Evolutionary conservation across 768 basidiomycete species (phyloP).

Genomic region (Russula olivacea): DNA sequence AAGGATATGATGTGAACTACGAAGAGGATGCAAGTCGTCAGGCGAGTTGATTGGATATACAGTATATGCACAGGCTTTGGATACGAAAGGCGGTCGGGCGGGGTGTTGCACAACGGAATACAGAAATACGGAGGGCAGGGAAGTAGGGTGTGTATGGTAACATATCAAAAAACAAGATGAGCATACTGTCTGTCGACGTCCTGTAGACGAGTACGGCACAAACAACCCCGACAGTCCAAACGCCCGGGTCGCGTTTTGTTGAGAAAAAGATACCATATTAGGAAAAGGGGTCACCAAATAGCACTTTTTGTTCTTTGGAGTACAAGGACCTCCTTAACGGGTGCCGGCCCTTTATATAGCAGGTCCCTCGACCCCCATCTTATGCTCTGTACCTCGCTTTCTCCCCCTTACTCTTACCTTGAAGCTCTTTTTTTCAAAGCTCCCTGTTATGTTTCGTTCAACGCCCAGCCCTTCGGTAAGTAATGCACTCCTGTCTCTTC

Average conservation of each 20-base stretch:
- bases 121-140: neutral
- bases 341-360: constrained; percentile 7
- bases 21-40: neutral
- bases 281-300: neutral
- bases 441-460: constrained; percentile 14
- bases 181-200: too few species aligned
- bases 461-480: constrained; percentile 5
- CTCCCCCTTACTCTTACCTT: neutral
- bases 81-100: neutral
- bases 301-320: neutral
- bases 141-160: neutral
- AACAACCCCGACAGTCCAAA: neutral
- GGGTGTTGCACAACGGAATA: neutral
- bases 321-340: constrained; percentile 20
- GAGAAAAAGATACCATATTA: neutral
- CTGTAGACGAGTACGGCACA: too few species aligned
- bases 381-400: neutral
- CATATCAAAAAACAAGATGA: too few species aligned
- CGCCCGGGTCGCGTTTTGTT: neutral
- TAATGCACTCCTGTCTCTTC: neutral
- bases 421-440: neutral
- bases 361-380: neutral
- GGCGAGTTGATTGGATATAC: too few species aligned
- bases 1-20: neutral
- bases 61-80: too few species aligned